These are phyloP conservation scores for Linderina pennispora DNA, from an alignment of 192 early-diverging fungal genomes.

Conservation along the genomic window DNA sequence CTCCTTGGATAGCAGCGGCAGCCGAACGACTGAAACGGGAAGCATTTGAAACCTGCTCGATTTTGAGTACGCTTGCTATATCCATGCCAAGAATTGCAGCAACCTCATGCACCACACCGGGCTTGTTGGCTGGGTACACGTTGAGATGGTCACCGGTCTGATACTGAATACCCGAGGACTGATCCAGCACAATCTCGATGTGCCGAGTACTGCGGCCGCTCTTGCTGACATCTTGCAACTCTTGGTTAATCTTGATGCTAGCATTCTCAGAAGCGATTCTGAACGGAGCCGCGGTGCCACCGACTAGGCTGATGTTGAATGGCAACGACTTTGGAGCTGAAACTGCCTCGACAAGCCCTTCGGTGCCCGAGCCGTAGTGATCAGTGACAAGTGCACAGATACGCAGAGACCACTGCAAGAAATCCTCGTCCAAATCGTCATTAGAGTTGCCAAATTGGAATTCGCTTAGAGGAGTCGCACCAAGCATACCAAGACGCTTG, in stretches of 20 bases:
- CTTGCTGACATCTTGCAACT: slow-evolving; percentile 30
- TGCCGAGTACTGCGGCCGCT: slow-evolving; percentile 44
- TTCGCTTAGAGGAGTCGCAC: slow-evolving; percentile 26
- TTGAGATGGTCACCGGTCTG: too few relatives aligned
- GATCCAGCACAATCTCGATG: too few relatives aligned
- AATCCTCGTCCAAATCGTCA: background rate
- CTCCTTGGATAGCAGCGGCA: too few relatives aligned
- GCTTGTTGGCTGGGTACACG: too few relatives aligned
- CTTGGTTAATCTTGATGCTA: slow-evolving; percentile 25
- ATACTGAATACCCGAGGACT: too few relatives aligned
- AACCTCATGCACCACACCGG: too few relatives aligned
- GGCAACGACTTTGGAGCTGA: background rate
- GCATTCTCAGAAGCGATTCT: slow-evolving; percentile 6
- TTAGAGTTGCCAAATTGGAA: background rate
- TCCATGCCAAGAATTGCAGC: too few relatives aligned
- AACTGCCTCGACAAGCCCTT: background rate
- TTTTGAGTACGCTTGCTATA: too few relatives aligned
- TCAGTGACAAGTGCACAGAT: background rate
- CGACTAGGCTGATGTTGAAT: background rate
- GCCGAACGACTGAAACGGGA: too few relatives aligned
- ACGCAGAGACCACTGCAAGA: background rate
- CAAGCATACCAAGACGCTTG: slow-evolving; percentile 37
- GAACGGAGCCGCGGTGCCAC: background rate
- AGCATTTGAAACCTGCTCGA: too few relatives aligned
- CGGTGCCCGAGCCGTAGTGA: background rate